Percentiles rank a stretch among this genome's conserved stretches.
These are phyloP conservation scores for Alternaria sp. DNA, from an alignment of 2,329 filamentous ascomycete genomes.

Conservation along the genomic window DNA sequence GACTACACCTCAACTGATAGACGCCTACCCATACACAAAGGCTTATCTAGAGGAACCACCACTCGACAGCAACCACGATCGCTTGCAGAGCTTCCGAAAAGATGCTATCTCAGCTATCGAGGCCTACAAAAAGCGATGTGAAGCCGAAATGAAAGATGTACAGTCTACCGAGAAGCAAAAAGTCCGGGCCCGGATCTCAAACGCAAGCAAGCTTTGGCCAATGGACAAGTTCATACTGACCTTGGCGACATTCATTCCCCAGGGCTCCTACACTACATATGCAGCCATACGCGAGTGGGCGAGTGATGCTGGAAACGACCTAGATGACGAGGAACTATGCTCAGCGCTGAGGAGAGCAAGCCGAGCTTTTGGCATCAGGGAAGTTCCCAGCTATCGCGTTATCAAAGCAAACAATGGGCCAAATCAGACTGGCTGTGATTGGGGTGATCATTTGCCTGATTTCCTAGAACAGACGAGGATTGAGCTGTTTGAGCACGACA, in stretches of 20 bases:
- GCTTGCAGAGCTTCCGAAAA: not conserved
- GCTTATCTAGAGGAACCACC: not conserved
- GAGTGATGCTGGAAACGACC: not conserved
- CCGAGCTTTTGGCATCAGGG: not conserved
- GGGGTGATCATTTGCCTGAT: not conserved
- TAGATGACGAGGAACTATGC: not conserved
- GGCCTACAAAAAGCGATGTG: not conserved
- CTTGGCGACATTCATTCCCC: constrained; percentile 3
- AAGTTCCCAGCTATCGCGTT: not conserved
- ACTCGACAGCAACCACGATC: not conserved
- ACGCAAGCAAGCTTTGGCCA: not conserved
- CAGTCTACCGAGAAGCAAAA: not conserved
- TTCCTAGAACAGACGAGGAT: not conserved
- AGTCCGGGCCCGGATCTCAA: not conserved
- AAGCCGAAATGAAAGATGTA: not conserved
- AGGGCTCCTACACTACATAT: not conserved
- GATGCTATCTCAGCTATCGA: not conserved
- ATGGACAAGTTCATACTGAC: not conserved
- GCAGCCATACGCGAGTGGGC: not conserved
- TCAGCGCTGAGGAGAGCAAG: not conserved
- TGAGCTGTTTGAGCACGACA: not conserved
- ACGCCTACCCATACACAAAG: not conserved
- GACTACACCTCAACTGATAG: not conserved
- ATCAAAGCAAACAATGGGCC: not conserved
- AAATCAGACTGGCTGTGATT: not conserved